Evolutionary conservation across 331 rosid genomes (phyloP), one percentile per base, ranked within the genome.

Genomic region (Malus hybrid): DNA sequence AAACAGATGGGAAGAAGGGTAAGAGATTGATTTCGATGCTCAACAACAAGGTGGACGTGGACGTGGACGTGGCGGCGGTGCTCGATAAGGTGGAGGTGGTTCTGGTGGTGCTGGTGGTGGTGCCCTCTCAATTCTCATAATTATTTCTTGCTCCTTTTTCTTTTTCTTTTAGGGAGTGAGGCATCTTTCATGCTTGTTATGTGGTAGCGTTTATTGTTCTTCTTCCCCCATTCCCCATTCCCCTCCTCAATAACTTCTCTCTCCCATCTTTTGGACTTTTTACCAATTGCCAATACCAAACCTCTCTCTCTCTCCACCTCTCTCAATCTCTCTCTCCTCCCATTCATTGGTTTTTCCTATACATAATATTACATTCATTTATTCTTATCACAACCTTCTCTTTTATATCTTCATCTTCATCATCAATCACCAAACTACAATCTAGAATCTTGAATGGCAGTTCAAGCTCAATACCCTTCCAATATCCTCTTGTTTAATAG

Each of bases 391-490:
- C 74, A 44, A 19, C 31, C 59, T 39, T 79, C 73, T 57, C 61
- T 67, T 68, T 52, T 36, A 42, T 69, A 54, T 73, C 73, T 29
- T 75, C n/a, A 24, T 24, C 65, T 22, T 69, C 57, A 67, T 18
- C 52, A 39, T 16, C 76, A 20, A 44, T 29, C 74, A 52, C 11
- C 64, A 39, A 71, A 59, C 0, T 14, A 5, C 54, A 54, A 56
- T 55, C n/a, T 18, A 28, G 46, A 28, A 70, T 67, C 65, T 68
- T 19, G 46, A 54, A 91, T 94, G 99, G 97, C 99, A 4, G 99
- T 94, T 76, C 99, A 94, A 84, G 99, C 99, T 87, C 99, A 94
- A 80, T 92, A 94, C 73, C 97, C 97, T 29, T 94, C 96, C 61
- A 92, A 90, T 80, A 79, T 84, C 28, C 91, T 91, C 73, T 80